A percentile compares a stretch with the other conserved stretches of the same genome.
Conservation (phyloP, 1,284 basidiomycete species). For the Malassezia nana region DNA sequence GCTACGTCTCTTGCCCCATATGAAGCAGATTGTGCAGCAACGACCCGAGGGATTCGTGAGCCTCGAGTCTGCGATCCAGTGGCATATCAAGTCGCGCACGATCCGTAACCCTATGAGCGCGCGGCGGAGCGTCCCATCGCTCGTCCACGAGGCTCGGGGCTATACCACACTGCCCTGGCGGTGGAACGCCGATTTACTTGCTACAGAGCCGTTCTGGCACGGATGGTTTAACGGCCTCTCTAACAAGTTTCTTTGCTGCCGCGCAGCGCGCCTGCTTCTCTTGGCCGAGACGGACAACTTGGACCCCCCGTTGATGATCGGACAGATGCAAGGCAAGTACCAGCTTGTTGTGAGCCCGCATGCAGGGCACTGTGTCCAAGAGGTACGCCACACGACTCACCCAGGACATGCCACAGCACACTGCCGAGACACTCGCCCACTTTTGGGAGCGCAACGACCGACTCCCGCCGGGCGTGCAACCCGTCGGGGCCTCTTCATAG, state of each 20-base stretch:
- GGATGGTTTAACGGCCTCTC: conserved; percentile 86
- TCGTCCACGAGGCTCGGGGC: conserved; percentile 19
- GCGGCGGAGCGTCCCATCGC: conserved; percentile 37
- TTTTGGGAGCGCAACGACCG: conserved; percentile 82
- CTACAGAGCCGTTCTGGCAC: conserved; percentile 81
- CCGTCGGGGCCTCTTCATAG: conserved; percentile 22
- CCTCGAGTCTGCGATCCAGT: conserved; percentile 74
- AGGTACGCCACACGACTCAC: conserved; percentile 54
- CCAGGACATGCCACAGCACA: conserved; percentile 19
- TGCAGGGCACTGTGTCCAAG: conserved; percentile 87
- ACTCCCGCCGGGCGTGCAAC: conserved; percentile 23
- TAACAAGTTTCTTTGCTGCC: conserved; percentile 62
- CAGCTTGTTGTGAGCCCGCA: conserved; percentile 76
- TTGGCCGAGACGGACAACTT: conserved; percentile 85
- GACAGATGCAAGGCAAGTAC: conserved; percentile 89
- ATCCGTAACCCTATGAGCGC: conserved; percentile 42
- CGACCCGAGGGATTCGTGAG: conserved; percentile 74
- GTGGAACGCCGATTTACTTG: conserved; percentile 75
- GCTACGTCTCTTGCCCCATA: conserved; percentile 76
- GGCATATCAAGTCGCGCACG: conserved; percentile 62
- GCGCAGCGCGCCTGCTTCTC: conserved; percentile 72
- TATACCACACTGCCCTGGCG: conserved; percentile 35
- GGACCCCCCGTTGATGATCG: conserved; percentile 88
- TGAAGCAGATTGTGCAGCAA: conserved; percentile 75
- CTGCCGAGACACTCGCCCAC: conserved; percentile 70